These are phyloP conservation scores for Babesia divergens DNA, from an alignment of 169 alveolate genomes.

Conservation along the genomic window DNA sequence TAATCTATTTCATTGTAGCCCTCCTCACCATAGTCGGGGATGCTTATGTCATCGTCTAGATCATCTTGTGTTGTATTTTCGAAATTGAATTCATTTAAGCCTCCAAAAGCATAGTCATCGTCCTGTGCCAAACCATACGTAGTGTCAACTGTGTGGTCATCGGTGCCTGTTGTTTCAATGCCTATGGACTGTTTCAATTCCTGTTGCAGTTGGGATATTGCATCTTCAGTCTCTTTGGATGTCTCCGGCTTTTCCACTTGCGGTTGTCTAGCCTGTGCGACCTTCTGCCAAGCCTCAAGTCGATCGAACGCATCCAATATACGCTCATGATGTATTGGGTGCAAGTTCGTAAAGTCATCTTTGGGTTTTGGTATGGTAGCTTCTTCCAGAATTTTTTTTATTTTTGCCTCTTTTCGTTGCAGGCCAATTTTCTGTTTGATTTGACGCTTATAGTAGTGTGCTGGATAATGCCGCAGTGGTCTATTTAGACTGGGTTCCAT, in stretches of 20 bases:
- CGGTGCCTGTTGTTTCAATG: no score
- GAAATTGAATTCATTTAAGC: background rate
- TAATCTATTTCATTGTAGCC: background rate
- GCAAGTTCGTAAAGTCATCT: conserved; percentile 6
- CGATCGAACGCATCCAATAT: conserved; percentile 41
- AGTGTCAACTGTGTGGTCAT: no score
- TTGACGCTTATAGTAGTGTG: conserved; percentile 56
- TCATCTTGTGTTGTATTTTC: no score
- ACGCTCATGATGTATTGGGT: background rate
- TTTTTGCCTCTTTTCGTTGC: conserved; percentile 40
- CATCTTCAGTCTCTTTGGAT: no score
- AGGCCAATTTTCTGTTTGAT: conserved; percentile 50
- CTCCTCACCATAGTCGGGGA: background rate
- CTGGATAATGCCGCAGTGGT: conserved; percentile 59
- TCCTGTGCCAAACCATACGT: no score
- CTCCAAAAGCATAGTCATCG: no score
- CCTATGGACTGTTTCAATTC: no score
- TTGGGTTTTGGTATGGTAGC: conserved; percentile 5
- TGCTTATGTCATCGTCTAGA: background rate
- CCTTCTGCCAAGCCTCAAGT: conserved; percentile 19
- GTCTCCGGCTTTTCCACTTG: no score
- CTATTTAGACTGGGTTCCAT: conserved; percentile 13
- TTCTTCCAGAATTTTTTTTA: background rate
- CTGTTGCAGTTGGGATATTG: no score
- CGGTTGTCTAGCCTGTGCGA: background rate